Evolutionary conservation across 345 rosid genomes (phyloP).

Genomic region (Eucalyptus camaldulensis): DNA sequence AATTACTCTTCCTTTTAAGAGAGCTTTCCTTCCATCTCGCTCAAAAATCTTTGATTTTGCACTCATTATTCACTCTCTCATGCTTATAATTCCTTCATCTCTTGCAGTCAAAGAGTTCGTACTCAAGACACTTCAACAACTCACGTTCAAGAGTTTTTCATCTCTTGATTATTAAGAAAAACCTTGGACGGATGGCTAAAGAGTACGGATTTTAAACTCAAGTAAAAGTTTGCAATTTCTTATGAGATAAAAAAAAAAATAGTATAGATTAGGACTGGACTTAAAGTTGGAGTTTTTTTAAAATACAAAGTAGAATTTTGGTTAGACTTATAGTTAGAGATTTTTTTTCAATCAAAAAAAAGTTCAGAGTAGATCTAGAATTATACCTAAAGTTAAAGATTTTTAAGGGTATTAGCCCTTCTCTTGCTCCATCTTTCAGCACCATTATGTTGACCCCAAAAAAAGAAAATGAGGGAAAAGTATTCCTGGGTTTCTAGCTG

Average conservation of each 20-base stretch:
- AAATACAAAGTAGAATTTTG: too few relatives aligned
- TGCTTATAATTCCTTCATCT: background rate
- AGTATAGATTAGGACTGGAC: too few relatives aligned
- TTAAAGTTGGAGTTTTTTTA: background rate
- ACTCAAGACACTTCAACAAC: too few relatives aligned
- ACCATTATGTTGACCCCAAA: background rate
- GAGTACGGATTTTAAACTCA: fast-evolving
- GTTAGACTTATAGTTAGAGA: background rate
- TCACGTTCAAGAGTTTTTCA: background rate
- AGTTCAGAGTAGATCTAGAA: too few relatives aligned
- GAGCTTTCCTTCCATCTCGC: background rate
- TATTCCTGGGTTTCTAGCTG: background rate
- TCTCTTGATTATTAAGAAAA: background rate
- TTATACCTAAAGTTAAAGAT: too few relatives aligned
- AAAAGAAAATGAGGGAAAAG: background rate
- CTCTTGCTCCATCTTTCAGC: background rate
- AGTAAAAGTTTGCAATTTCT: background rate
- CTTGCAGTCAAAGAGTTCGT: background rate
- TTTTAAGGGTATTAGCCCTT: background rate
- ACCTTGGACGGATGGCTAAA: background rate
- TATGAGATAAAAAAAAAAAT: too few relatives aligned
- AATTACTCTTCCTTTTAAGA: background rate
- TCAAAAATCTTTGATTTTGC: too few relatives aligned
- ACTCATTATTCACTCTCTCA: background rate
- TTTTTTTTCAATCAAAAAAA: too few relatives aligned